Base-by-base conservation (phyloP, 2,329 filamentous ascomycete species). In the Thelonectria discophora region DNA sequence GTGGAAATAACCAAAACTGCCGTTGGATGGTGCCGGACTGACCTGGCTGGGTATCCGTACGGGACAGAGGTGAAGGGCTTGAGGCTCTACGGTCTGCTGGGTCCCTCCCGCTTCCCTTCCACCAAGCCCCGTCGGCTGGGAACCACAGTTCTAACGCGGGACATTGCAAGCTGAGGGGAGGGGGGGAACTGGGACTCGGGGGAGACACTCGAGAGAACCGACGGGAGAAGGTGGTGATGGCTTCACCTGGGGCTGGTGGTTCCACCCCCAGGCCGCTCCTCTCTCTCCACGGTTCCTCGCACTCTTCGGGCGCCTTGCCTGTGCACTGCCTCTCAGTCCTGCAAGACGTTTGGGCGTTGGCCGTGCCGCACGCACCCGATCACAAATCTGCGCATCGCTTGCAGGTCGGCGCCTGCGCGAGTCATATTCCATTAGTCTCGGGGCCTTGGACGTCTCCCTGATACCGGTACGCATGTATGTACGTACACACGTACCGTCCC, bases 361-460 rank as follows among this genome's bases (percentile, higher is more conserved):
- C 20, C 32, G 48, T 58, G 50, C 55, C 57, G 50, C 27, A 34
- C 37, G 30, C 60, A 51, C 50, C 60, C 55, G 55, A 59, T 55
- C 49, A 55, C 46, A 62, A 59, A 62, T 51, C 39, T 42, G 56
- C 51, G 24, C 63, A 39, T 63, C 60, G 58, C 57, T 57, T 65
- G 63, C 64, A 63, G 39, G 58, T 54, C 50, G 54, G 55, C 64
- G 55, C 48, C 63, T 63, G 63, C 58, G 66, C 69, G 69, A 72
- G 69, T 72, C 69, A 71, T 63, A 65, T 58, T 39, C 43, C 40
- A 61, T 63, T 72, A 71, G 69, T 60, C 65, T 64, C 66, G 65
- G 67, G 27, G 47, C 49, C 65, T 64, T 64, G 3, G 32, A 34
- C 42, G 58, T 53, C 58, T 63, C 60, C 46, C 62, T 68, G 61